A percentile compares a stretch with the other conserved stretches of the same genome.
phyloP scores from a whole-genome alignment of 192 early-diverging fungal genomes.

The Entomortierella chlamydospora region DNA sequence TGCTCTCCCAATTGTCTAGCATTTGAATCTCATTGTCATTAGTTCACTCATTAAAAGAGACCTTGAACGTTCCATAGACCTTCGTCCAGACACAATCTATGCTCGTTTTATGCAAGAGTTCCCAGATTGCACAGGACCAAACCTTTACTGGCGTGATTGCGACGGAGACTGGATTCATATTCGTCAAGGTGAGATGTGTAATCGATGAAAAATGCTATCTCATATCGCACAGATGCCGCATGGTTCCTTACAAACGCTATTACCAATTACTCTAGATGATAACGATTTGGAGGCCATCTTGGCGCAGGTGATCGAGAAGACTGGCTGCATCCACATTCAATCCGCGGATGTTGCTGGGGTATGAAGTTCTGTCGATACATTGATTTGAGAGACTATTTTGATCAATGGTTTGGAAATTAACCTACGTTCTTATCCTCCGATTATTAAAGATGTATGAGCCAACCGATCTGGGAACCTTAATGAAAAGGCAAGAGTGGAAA shows the following conservation, averaged over 20 bases:
- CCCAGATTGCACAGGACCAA: conserved; percentile 11
- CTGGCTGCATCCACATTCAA: conserved; percentile 33
- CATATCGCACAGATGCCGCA: too few relatives aligned
- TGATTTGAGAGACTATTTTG: too few relatives aligned
- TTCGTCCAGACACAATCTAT: conserved; percentile 16
- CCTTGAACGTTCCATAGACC: conserved; percentile 4
- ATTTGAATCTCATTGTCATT: background rate
- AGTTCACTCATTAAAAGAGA: too few relatives aligned
- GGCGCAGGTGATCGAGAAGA: background rate
- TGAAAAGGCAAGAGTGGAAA: conserved; percentile 15
- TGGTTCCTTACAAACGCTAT: background rate
- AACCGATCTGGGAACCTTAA: conserved; percentile 16
- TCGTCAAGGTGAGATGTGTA: conserved; percentile 21
- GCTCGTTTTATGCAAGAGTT: conserved; percentile 34
- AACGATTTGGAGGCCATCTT: conserved; percentile 25
- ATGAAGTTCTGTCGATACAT: too few relatives aligned
- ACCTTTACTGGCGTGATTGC: conserved; percentile 26
- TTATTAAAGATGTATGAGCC: conserved; percentile 22
- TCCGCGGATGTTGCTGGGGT: conserved; percentile 23
- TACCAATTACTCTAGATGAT: conserved; percentile 18
- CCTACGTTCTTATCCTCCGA: too few relatives aligned
- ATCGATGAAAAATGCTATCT: too few relatives aligned
- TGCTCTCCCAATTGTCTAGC: background rate
- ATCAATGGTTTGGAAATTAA: too few relatives aligned
- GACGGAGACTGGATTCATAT: conserved; percentile 49